Percentiles rank a stretch among this genome's conserved stretches.
Conservation (phyloP, 163 green algal genomes). For the Scenedesmus sp. region DNA sequence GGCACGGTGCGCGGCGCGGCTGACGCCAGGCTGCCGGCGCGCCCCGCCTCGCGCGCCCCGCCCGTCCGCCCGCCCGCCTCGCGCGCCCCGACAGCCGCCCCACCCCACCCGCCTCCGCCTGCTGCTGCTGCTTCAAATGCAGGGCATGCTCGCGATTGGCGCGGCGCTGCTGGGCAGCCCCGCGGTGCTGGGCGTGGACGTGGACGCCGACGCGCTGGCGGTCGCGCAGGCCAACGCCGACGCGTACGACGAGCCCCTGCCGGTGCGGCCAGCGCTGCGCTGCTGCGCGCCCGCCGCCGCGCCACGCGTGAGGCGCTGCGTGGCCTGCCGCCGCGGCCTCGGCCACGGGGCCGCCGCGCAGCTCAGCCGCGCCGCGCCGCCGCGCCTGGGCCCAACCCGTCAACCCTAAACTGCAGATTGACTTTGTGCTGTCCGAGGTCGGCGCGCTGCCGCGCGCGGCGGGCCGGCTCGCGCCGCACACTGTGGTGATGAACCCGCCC, state of each 20-base stretch:
- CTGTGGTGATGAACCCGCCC: conserved; percentile 95
- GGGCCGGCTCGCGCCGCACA: conserved; percentile 61
- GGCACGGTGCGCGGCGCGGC: conserved; percentile 86
- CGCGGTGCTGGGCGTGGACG: conserved; percentile 86
- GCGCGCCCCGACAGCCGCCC: no score
- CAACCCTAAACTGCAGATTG: no score
- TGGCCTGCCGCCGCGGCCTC: no score
- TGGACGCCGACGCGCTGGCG: conserved; percentile 86
- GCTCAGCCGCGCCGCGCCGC: no score
- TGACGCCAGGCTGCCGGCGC: no score
- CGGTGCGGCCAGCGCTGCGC: conserved; percentile 32
- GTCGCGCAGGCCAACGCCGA: conserved; percentile 75
- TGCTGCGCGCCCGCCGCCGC: no score
- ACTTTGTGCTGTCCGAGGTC: conserved; percentile 74
- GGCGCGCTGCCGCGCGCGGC: conserved; percentile 43
- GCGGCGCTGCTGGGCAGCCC: conserved; percentile 78
- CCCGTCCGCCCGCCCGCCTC: no score
- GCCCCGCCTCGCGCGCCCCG: no score
- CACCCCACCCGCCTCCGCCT: no score
- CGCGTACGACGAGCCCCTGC: conserved; percentile 73
- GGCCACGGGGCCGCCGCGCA: no score
- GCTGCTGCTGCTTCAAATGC: conserved; percentile 30
- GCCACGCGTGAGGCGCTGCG: no score
- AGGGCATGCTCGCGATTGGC: conserved; percentile 92
- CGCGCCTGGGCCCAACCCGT: no score